Evolutionary conservation across 768 basidiomycete genomes (phyloP).

Genomic region (Lentinula detonsa): DNA sequence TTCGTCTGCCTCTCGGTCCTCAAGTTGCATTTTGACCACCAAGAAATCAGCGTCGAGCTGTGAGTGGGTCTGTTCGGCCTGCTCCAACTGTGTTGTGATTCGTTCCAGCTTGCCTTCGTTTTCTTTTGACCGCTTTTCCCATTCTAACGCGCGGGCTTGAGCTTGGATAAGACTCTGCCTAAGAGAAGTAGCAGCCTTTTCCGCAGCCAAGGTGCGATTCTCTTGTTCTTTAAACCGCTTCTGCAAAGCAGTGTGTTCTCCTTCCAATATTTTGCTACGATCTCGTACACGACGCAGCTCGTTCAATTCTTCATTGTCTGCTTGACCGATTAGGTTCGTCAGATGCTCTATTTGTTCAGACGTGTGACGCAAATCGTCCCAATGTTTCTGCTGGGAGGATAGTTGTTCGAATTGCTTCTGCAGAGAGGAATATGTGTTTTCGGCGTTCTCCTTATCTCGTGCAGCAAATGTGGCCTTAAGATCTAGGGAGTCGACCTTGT

Average conservation of each 20-base stretch:
- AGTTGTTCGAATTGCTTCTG: slow-evolving; percentile 59
- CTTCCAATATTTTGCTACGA: slow-evolving; percentile 54
- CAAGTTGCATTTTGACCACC: slow-evolving; percentile 61
- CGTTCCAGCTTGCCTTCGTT: slow-evolving; percentile 59
- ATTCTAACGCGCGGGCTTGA: slow-evolving; percentile 74
- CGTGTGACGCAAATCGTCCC: slow-evolving; percentile 69
- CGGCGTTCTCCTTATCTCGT: slow-evolving; percentile 59
- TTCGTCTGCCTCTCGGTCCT: slow-evolving; percentile 69
- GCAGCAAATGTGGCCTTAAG: slow-evolving; percentile 45
- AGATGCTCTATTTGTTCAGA: slow-evolving; percentile 71
- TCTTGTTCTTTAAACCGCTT: slow-evolving; percentile 74
- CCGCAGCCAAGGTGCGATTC: slow-evolving; percentile 39
- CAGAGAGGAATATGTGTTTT: slow-evolving; percentile 43
- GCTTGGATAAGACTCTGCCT: slow-evolving; percentile 64
- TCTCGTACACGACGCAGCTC: slow-evolving; percentile 68
- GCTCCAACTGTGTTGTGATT: slow-evolving; percentile 55
- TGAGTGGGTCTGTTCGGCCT: slow-evolving; percentile 54
- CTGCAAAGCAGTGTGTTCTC: slow-evolving; percentile 59
- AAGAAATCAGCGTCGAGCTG: slow-evolving; percentile 72
- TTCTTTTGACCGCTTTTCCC: slow-evolving; percentile 75
- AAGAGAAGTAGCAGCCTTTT: slow-evolving; percentile 49
- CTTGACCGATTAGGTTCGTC: slow-evolving; percentile 51
- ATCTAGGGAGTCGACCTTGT: slow-evolving; percentile 57
- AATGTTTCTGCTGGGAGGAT: slow-evolving; percentile 59
- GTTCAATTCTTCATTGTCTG: slow-evolving; percentile 65